These are phyloP conservation scores for Candida arabinofermentans DNA, from an alignment of 805 yeast genomes.

Conservation along the genomic window DNA sequence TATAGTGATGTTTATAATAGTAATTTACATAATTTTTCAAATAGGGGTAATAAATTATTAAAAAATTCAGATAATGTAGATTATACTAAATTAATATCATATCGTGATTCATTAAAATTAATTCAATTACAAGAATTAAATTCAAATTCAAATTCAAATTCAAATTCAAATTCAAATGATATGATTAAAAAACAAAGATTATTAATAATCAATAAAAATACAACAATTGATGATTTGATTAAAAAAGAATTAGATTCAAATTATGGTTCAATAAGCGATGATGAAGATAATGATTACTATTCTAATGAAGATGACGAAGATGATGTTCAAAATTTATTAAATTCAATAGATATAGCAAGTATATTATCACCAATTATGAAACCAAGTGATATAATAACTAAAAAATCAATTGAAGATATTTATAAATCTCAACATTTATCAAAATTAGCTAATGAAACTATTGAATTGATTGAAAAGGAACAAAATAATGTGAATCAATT, in stretches of 20 bases:
- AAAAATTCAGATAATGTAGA: conserved; percentile 22
- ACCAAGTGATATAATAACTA: conserved; percentile 73
- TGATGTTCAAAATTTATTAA: conserved; percentile 42
- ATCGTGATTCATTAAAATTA: conserved; percentile 19
- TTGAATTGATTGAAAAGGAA: conserved; percentile 76
- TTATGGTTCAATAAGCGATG: conserved; percentile 20
- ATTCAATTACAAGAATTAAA: conserved; percentile 17
- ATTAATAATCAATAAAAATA: conserved; percentile 23
- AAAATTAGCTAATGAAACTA: conserved; percentile 64
- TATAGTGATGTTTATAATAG: too few relatives aligned
- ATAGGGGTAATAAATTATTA: conserved; percentile 31
- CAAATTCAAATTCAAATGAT: conserved; percentile 13
- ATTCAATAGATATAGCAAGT: conserved; percentile 48
- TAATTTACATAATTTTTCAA: conserved; percentile 23
- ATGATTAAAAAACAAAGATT: conserved; percentile 21
- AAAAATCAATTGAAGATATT: conserved; percentile 64
- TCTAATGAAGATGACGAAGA: conserved; percentile 16
- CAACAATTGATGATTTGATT: conserved; percentile 22
- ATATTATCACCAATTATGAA: conserved; percentile 75
- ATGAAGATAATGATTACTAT: conserved; percentile 19
- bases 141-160: conserved; percentile 14
- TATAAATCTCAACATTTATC: conserved; percentile 55
- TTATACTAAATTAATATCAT: conserved; percentile 20
- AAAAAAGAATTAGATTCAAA: conserved; percentile 27
- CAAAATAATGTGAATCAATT: conserved; percentile 71